These are phyloP conservation scores for Pseudocercospora fijiensis DNA, from an alignment of 2,329 filamentous ascomycete species.

Conservation along the genomic window DNA sequence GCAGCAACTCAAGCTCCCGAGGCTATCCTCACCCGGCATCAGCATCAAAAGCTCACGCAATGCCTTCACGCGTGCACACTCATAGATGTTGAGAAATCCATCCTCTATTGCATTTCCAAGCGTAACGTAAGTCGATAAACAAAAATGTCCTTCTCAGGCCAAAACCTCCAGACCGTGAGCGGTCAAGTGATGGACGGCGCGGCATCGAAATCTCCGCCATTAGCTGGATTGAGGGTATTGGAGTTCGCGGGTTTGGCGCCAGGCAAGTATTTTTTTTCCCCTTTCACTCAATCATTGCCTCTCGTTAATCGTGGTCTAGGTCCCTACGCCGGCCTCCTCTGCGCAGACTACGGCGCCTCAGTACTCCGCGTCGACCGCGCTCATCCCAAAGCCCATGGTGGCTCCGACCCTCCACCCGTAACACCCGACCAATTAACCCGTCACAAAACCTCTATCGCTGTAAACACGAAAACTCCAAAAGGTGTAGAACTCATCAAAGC, in stretches of 20 bases:
- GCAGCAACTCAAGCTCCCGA: slow-evolving; percentile 2
- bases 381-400: slow-evolving; percentile 43
- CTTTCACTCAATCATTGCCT: neutral
- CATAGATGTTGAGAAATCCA: too few species aligned
- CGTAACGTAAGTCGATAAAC: neutral
- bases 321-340: slow-evolving; percentile 82
- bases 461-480: slow-evolving; percentile 69
- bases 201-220: slow-evolving; percentile 44
- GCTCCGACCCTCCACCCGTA: slow-evolving; percentile 38
- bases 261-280: slow-evolving; percentile 40
- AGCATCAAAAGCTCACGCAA: neutral
- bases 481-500: slow-evolving; percentile 67
- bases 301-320: slow-evolving; percentile 49
- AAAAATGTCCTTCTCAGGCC: slow-evolving; percentile 9
- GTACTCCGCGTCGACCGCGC: slow-evolving; percentile 81
- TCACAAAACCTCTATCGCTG: slow-evolving; percentile 74
- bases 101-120: neutral
- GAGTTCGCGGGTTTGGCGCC: slow-evolving; percentile 65
- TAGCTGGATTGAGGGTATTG: slow-evolving; percentile 61
- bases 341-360: slow-evolving; percentile 84
- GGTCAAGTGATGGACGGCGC: neutral
- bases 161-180: slow-evolving; percentile 1
- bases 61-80: neutral
- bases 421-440: slow-evolving; percentile 73
- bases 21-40: slow-evolving; percentile 12